Evolutionary conservation across 2,329 filamentous ascomycete species (phyloP).

Genomic region (Colletotrichum noveboracense): DNA sequence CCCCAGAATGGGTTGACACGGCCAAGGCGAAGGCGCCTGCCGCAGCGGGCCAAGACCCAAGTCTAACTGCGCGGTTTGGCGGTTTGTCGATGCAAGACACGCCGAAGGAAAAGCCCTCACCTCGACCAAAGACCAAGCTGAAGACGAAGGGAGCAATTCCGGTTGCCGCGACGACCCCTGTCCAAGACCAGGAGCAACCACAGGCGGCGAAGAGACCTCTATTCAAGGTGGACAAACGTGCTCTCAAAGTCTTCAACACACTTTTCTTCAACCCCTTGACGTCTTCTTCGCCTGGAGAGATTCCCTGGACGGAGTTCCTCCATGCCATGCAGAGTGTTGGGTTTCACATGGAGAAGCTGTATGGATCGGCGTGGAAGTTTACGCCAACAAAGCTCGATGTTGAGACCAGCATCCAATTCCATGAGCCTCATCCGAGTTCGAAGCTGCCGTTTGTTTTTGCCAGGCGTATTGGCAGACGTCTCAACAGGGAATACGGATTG

Average conservation of each 20-base stretch:
- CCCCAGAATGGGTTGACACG: constrained; percentile 24
- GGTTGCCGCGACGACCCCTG: background rate
- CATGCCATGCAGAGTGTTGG: constrained; percentile 55
- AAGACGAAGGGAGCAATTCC: background rate
- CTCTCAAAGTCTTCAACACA: constrained; percentile 38
- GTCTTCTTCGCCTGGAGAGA: constrained; percentile 47
- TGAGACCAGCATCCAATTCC: constrained; percentile 60
- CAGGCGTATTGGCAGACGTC: constrained; percentile 50
- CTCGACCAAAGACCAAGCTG: background rate
- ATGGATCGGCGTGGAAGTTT: constrained; percentile 68
- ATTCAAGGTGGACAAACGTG: constrained; percentile 32
- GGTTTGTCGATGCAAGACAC: background rate
- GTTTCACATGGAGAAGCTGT: constrained; percentile 60
- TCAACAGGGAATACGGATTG: constrained; percentile 59
- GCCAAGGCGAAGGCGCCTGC: background rate
- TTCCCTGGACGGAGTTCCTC: constrained; percentile 58
- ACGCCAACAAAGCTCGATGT: constrained; percentile 44
- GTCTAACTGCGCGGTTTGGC: background rate
- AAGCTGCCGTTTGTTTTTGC: constrained; percentile 56
- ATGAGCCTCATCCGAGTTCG: constrained; percentile 61
- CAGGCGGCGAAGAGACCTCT: background rate
- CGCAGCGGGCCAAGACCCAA: background rate
- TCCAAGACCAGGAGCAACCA: constrained; percentile 1
- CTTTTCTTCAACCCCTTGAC: constrained; percentile 45
- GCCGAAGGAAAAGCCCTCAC: background rate